Percentiles rank a stretch among this genome's conserved stretches.
These are phyloP conservation scores for Seminavis robusta DNA, from an alignment of 108 stramenopile species.

Conservation along the genomic window DNA sequence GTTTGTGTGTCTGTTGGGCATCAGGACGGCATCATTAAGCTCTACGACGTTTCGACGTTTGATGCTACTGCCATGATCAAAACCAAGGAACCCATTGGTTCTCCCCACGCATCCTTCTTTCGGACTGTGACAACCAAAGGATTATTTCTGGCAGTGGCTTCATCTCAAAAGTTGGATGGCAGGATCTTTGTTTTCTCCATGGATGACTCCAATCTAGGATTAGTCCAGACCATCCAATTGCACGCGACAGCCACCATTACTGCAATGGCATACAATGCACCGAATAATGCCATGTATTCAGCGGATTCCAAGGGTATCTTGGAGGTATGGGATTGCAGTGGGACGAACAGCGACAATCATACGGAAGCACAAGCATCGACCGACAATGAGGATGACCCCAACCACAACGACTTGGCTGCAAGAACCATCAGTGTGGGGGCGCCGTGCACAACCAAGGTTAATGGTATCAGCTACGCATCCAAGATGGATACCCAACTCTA, in stretches of 20 bases:
- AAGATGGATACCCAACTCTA: constrained; percentile 94
- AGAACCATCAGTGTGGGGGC: constrained; percentile 19
- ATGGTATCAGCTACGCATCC: constrained; percentile 46
- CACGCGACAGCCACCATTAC: constrained; percentile 83
- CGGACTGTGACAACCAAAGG: not conserved
- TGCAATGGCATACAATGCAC: constrained; percentile 58
- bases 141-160: constrained; percentile 20
- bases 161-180: constrained; percentile 2
- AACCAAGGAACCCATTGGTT: constrained; percentile 24
- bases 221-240: constrained; percentile 54
- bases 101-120: not conserved
- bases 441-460: constrained; percentile 13
- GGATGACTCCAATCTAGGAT: constrained; percentile 40
- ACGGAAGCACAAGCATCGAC: not conserved
- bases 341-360: constrained; percentile 4
- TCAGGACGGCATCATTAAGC: constrained; percentile 84
- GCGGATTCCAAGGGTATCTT: constrained; percentile 87
- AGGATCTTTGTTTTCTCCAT: constrained; percentile 50
- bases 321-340: constrained; percentile 85
- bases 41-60: constrained; percentile 95
- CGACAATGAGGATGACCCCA: not conserved
- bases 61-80: constrained; percentile 37
- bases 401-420: not conserved
- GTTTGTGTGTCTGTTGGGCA: constrained; percentile 73
- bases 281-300: constrained; percentile 62